These are phyloP conservation scores for Gossypium australe DNA, from an alignment of 345 rosid genomes.

Conservation along the genomic window DNA sequence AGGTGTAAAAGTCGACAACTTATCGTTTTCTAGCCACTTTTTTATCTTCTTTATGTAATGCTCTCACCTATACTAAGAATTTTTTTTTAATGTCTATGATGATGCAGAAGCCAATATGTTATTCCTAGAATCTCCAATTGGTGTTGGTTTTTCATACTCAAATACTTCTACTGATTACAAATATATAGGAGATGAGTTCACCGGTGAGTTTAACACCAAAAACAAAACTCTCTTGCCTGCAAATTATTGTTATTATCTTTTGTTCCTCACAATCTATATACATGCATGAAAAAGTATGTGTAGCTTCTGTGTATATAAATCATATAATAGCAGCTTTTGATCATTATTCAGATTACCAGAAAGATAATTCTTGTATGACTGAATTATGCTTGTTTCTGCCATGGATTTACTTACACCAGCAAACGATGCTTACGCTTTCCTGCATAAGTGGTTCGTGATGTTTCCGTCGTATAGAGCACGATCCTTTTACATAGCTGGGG, in stretches of 20 bases:
- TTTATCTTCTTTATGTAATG: no score
- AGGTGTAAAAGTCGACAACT: constrained; percentile 32
- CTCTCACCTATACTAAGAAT: no score
- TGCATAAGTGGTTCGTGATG: constrained; percentile 65
- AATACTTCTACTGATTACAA: constrained; percentile 60
- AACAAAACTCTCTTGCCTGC: not conserved
- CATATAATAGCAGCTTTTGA: not conserved
- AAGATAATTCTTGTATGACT: not conserved
- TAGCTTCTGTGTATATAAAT: not conserved
- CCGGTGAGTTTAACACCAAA: constrained; percentile 40
- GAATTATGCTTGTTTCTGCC: constrained; percentile 12
- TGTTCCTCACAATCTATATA: no score
- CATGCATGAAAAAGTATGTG: not conserved
- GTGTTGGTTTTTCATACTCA: constrained; percentile 95
- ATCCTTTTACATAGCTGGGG: constrained; percentile 79
- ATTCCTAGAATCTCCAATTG: constrained; percentile 87
- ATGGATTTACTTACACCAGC: constrained; percentile 33
- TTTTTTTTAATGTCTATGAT: constrained; percentile 23
- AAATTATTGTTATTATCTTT: not conserved
- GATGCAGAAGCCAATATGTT: constrained; percentile 83
- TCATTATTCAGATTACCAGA: not conserved
- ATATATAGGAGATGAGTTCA: constrained; percentile 58
- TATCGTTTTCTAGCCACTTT: no score
- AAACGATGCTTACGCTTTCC: constrained; percentile 66
- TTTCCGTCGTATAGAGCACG: constrained; percentile 59